phyloP scores from a whole-genome alignment of 139 green algal species.

The Micromonas pusilla region DNA sequence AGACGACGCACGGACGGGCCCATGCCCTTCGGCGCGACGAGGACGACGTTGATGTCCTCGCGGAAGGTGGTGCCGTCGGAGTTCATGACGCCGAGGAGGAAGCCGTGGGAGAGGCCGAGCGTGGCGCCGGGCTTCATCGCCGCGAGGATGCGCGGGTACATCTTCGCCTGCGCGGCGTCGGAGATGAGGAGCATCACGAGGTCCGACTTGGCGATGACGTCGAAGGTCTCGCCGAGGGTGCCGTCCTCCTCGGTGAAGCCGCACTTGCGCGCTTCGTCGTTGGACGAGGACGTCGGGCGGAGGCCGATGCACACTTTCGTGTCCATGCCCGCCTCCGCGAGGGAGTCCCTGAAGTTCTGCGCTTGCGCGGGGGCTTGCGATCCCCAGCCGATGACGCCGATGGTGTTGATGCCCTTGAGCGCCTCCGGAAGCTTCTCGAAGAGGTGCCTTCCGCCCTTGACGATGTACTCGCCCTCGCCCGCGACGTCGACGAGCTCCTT shows the following conservation, averaged over 20 bases:
- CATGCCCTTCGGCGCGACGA: constrained; percentile 99
- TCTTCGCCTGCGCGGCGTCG: constrained; percentile 90
- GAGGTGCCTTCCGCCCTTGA: constrained; percentile 87
- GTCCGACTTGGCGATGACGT: constrained; percentile 79
- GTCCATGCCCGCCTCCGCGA: constrained; percentile 78
- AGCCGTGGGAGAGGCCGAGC: constrained; percentile 95
- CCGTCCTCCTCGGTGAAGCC: constrained; percentile 80
- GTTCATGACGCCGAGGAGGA: constrained; percentile 73
- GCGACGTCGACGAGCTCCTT: constrained; percentile 72
- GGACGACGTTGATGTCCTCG: constrained; percentile 96
- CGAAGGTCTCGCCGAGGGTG: constrained; percentile 93
- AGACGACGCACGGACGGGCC: constrained; percentile 83
- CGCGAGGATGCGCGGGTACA: constrained; percentile 88
- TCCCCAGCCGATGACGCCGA: constrained; percentile 96
- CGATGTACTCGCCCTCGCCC: constrained; percentile 80
- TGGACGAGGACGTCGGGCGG: constrained; percentile 65
- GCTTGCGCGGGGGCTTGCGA: constrained; percentile 74
- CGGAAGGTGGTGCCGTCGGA: constrained; percentile 89
- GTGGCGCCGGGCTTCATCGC: constrained; percentile 97
- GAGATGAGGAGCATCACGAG: constrained; percentile 96
- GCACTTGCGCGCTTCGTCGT: constrained; percentile 71
- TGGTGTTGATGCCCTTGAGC: constrained; percentile 75
- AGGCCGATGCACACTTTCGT: constrained; percentile 82
- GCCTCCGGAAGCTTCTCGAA: constrained; percentile 74
- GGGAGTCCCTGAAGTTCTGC: constrained; percentile 91